A percentile compares a stretch with the other conserved stretches of the same genome.
phyloP scores from a whole-genome alignment of 495 filamentous ascomycete species.

The Chaetomium fimeti region DNA sequence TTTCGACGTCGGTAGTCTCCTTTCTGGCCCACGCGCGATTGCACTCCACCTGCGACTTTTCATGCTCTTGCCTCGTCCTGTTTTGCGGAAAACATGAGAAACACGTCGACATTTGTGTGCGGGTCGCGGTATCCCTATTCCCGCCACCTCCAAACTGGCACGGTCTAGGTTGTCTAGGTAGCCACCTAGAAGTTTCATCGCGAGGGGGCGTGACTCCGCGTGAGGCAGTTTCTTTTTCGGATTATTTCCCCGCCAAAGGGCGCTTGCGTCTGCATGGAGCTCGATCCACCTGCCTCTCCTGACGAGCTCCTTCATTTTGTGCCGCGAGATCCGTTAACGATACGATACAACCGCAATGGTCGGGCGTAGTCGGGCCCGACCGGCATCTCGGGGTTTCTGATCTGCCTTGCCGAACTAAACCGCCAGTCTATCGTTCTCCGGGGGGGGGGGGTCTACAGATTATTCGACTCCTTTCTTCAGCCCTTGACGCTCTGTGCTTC shows the following conservation, averaged over 20 bases:
- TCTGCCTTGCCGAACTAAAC: background rate
- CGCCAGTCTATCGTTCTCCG: too few species aligned
- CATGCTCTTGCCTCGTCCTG: background rate
- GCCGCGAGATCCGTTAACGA: slow-evolving; percentile 1
- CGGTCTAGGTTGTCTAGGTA: too few species aligned
- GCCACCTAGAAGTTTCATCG: background rate
- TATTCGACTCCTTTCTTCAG: too few species aligned
- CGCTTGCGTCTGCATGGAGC: background rate
- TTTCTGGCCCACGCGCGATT: background rate
- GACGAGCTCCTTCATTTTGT: background rate
- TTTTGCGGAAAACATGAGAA: background rate
- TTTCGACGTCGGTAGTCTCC: background rate
- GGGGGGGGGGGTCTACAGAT: too few species aligned
- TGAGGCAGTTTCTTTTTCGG: background rate
- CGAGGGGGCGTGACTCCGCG: background rate
- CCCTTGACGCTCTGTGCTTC: too few species aligned
- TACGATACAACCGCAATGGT: background rate
- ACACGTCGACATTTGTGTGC: too few species aligned
- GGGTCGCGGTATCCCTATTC: too few species aligned
- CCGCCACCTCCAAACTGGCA: too few species aligned
- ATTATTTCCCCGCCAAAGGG: background rate
- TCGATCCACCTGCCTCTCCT: slow-evolving; percentile 1
- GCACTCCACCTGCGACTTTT: background rate
- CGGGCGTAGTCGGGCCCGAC: background rate
- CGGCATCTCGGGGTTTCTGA: background rate